Base-by-base conservation (phyloP, 345 rosid species). In the Citrus australasica region DNA sequence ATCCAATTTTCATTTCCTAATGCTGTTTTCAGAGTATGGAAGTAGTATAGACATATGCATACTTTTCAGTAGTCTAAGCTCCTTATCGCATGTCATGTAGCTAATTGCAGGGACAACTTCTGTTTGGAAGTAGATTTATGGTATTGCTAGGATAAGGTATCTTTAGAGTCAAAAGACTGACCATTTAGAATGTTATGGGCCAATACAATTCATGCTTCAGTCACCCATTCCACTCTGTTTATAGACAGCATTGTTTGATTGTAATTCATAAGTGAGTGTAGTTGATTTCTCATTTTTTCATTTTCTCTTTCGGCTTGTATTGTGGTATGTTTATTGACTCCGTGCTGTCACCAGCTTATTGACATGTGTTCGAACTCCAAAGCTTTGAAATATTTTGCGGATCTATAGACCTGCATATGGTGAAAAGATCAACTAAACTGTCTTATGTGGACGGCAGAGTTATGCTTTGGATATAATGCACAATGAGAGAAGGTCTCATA, bases 381-480 rank as follows among this genome's bases (percentile, higher is more conserved):
- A 17, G 40, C 2, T 40, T 42, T 67, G 4, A 68, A 9, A 42
- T 40, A 10, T 55, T 55, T 24, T 71, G 6, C 19, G 53, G 55
- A 35, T 60, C 6, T 56, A 37, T 35, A 11, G 32, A 5, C 13
- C 21, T 13, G 14, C 22, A 56, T 25, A 4, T 8, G 27, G 37
- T 71, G 63, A 22, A 72, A 56, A 35, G 65, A 72, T n/a, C 65
- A 10, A 37, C 42, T 22, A 40, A 68, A 4, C 13, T 60, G 53
- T 33, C n/a, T 58, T 21, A 58, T 58, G 53, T 56, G 13, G n/a
- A 73, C 59, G 67, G 75, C n/a, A 16, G 55, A 73, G 67, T 73
- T 46, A 25, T n/a, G n/a, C 33, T 13, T 53, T 53, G 7, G 42
- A 35, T 24, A 35, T 27, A n/a, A 14, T 37, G 24, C 33, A 35